Base-by-base conservation (phyloP, 306 rosid species). In the Alnus glutinosa region DNA sequence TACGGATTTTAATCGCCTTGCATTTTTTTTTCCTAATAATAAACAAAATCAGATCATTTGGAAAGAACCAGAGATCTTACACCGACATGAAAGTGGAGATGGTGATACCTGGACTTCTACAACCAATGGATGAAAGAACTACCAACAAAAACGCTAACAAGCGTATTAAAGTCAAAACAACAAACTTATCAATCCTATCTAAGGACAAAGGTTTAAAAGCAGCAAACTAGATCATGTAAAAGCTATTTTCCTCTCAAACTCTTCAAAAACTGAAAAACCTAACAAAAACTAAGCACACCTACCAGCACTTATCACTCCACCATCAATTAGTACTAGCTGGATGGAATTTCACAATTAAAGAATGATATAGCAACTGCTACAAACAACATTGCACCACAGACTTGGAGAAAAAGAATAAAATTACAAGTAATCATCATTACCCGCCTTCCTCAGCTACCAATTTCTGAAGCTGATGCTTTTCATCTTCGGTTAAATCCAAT, bases 401-500 rank as follows among this genome's bases (percentile, higher is more conserved):
- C 51, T 46, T 16, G 9, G 47, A 6, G 39, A 46, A 57, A 63
- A 55, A 57, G 4, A 18, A 76, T 62, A 78, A 23, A 55, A 61
- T n/a, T 8, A 28, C n/a, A 19, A 6, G 64, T 48, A 77, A 77
- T 61, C 4, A 66, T n/a, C 9, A 64, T 47, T 90, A 93, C 98
- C 98, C 75, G 81, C 70, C 74, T 69, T 92, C 90, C 69, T 82
- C 94, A 79, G 76, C 90, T n/a, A 75, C 84, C 51, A 81, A 85
- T 69, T 63, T 68, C 79, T 89, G 90, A 70, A 91, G 81, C 80
- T 86, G 87, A 58, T 83, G 71, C 84, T 91, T 92, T 51, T 95
- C 96, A 52, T 91, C 94, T 8, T 84, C 94, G 10, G 94, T 88
- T 71, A 92, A 82, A 47, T 95, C 97, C 89, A 95, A 76, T 1